Evolutionary conservation across 768 basidiomycete genomes (phyloP).

Genomic region (Suillus sp.): DNA sequence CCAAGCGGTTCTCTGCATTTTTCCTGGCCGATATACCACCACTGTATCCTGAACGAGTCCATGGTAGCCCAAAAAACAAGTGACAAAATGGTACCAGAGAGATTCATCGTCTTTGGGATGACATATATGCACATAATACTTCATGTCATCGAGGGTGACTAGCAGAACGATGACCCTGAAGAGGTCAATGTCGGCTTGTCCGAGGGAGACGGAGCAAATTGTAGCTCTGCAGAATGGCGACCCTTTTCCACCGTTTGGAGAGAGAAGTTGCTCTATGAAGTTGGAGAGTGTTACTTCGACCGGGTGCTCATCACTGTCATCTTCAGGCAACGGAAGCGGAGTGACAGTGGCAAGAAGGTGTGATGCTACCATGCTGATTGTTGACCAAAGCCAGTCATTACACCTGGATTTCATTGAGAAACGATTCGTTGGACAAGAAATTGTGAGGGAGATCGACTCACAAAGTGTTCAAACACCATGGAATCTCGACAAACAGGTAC

Average conservation of each 20-base stretch:
- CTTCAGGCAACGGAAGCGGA: not conserved
- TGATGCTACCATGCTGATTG: constrained; percentile 1
- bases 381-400: constrained; percentile 2
- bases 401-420: not conserved
- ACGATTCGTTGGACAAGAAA: not conserved
- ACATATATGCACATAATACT: constrained; percentile 2
- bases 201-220: constrained; percentile 1
- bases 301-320: not conserved
- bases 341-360: constrained; percentile 1
- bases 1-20: not conserved
- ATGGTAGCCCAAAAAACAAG: not conserved
- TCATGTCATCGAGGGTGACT: not conserved
- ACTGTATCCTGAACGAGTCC: not conserved
- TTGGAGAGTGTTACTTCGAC: not conserved
- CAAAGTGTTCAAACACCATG: constrained; percentile 4
- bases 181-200: not conserved
- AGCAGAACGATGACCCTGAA: constrained; percentile 1
- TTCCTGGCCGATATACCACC: constrained; percentile 1
- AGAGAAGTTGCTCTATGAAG: constrained; percentile 9
- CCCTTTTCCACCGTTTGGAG: not conserved
- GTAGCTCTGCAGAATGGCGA: not conserved
- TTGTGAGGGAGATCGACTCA: not conserved
- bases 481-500: constrained; percentile 1
- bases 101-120: constrained; percentile 2
- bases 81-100: not conserved